Evolutionary conservation across 805 yeast species (phyloP).

Genomic region (Candida methanosorbosa): DNA sequence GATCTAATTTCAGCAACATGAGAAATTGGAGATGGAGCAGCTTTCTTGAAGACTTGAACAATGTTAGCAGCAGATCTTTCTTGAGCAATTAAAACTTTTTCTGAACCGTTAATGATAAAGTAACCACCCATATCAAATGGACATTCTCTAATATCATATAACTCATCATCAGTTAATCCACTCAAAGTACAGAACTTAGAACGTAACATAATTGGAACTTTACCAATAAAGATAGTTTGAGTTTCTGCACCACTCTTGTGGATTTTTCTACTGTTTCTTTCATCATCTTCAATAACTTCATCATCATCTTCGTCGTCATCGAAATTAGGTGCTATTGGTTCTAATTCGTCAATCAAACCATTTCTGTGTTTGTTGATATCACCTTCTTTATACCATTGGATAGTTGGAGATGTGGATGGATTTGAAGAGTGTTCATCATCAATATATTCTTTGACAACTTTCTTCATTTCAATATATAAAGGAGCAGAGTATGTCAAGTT

Average conservation of each 20-base stretch:
- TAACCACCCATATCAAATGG: slow-evolving; percentile 99
- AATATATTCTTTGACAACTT: slow-evolving; percentile 75
- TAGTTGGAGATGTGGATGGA: slow-evolving; percentile 37
- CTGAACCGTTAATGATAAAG: slow-evolving; percentile 96
- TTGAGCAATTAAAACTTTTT: slow-evolving; percentile 96
- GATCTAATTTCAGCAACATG: slow-evolving; percentile 96
- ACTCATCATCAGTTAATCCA: slow-evolving; percentile 85
- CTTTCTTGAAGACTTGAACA: slow-evolving; percentile 95
- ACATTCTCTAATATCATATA: slow-evolving; percentile 94
- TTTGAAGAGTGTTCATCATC: too few relatives aligned
- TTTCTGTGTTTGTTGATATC: slow-evolving; percentile 32
- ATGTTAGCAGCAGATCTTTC: slow-evolving; percentile 98
- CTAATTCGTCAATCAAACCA: slow-evolving; percentile 18
- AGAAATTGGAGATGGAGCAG: slow-evolving; percentile 94
- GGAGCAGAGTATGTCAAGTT: slow-evolving; percentile 96
- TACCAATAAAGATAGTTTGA: slow-evolving; percentile 68
- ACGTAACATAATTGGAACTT: slow-evolving; percentile 95
- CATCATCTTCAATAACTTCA: slow-evolving; percentile 45
- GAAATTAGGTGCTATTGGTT: slow-evolving; percentile 19
- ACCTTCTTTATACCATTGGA: slow-evolving; percentile 50
- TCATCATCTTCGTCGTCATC: slow-evolving; percentile 58
- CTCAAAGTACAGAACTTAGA: slow-evolving; percentile 92
- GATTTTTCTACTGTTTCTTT: slow-evolving; percentile 23
- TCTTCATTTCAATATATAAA: slow-evolving; percentile 90
- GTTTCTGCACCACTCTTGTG: slow-evolving; percentile 27